phyloP scores from a whole-genome alignment of 768 basidiomycete genomes.

The Glaciozyma martinii region DNA sequence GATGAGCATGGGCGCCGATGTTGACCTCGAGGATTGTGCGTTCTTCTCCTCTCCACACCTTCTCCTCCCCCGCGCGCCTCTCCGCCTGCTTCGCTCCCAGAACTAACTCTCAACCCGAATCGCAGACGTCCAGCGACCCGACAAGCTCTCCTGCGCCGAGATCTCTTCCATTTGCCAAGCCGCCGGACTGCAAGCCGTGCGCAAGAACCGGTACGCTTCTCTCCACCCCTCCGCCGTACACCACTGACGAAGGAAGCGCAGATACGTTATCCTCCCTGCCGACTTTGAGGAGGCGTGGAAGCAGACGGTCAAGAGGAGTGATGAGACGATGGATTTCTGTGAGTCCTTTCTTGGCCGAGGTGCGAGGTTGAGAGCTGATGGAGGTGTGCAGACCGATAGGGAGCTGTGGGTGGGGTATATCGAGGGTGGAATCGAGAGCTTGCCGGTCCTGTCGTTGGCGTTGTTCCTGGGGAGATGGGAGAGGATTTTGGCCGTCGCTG shows the following conservation, averaged over 20 bases:
- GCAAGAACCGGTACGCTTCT: constrained; percentile 67
- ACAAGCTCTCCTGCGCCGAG: constrained; percentile 88
- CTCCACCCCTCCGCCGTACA: not conserved
- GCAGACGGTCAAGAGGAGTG: constrained; percentile 91
- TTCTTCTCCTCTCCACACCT: constrained; percentile 18
- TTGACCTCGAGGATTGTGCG: constrained; percentile 96
- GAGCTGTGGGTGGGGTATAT: no score
- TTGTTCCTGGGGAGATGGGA: no score
- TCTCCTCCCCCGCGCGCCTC: not conserved
- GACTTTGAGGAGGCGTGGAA: constrained; percentile 99
- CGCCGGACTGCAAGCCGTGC: constrained; percentile 95
- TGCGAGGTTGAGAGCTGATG: no score
- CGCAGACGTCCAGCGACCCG: constrained; percentile 89
- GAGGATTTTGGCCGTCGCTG: no score
- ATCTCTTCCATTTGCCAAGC: constrained; percentile 93
- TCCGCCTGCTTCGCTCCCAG: not conserved
- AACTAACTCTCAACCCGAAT: not conserved
- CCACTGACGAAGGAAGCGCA: not conserved
- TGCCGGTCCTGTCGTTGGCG: no score
- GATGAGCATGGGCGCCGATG: constrained; percentile 97
- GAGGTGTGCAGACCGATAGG: no score
- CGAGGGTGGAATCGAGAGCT: no score
- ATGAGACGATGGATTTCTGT: constrained; percentile 98
- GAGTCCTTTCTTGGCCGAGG: constrained; percentile 28
- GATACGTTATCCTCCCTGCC: constrained; percentile 83